A percentile compares a stretch with the other conserved stretches of the same genome.
Evolutionary conservation across 148 eudicot species (phyloP).

Genomic region (Selenicereus undatus): DNA sequence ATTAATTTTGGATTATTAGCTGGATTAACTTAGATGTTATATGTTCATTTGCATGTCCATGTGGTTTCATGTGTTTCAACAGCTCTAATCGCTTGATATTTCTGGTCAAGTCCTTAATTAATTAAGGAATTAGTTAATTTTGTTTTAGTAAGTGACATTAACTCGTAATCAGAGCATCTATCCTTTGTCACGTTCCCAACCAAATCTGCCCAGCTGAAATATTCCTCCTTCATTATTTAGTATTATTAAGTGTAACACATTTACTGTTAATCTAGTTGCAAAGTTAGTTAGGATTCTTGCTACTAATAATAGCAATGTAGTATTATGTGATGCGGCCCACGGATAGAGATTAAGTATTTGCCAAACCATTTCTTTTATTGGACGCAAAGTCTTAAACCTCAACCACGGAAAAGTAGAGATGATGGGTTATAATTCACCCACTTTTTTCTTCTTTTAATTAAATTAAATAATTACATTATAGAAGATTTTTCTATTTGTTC

Average conservation of each 20-base stretch:
- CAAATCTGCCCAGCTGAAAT: background rate
- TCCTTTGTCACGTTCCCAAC: conserved; percentile 10
- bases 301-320: background rate
- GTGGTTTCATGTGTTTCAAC: conserved; percentile 20
- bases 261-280: conserved; percentile 15
- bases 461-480: too few species aligned
- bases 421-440: too few species aligned
- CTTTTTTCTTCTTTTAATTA: too few species aligned
- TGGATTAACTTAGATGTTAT: background rate
- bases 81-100: background rate
- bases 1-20: too few species aligned
- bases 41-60: background rate
- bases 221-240: background rate
- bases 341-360: background rate
- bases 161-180: conserved; percentile 8
- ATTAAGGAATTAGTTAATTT: background rate
- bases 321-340: background rate
- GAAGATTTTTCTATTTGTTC: too few species aligned
- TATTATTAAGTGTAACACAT: background rate
- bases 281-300: conserved; percentile 1
- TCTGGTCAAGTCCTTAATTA: conserved; percentile 1
- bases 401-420: too few species aligned
- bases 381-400: too few species aligned
- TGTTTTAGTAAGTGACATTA: background rate
- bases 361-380: too few species aligned